Evolutionary conservation across 352 stramenopile species (phyloP), one percentile per base, ranked within the genome.

Genomic region (Globisporangium yorkense): DNA sequence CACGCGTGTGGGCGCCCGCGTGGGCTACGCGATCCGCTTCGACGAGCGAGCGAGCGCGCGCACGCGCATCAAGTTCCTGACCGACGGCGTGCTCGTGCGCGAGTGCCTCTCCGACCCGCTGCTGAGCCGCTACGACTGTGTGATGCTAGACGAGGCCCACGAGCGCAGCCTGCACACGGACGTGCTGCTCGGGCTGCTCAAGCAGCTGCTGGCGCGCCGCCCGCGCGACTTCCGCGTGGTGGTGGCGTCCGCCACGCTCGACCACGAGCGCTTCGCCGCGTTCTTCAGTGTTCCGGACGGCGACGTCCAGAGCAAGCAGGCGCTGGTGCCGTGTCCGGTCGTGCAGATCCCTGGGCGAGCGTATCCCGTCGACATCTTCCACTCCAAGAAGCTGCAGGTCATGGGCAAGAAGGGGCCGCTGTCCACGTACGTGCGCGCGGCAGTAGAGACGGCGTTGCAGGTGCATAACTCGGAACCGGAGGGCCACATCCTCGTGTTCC

Each of bases 11-110:
- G 75, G 73, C 44, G 58, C 54, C 0, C 71, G 55, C 20, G 82
- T 99, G 13, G 97, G 97, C 12, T 99, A 99, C 65, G 87, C 90
- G 29, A 98, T 99, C 68, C 89, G 98, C 27, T 99, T 99, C 65
- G 97, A 99, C 71, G 97, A 98, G 56, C 81, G 87, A 37, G 77
- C 72, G 45, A 74, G 67, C 18, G 43, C 59, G 6, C 35, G 71
- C 40, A 94, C 84, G 35, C 70, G 74, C 24, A 71, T 97, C 57
- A 96, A 96, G 68, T 94, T 92, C 61, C 59, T 93, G 45, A 93
- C 83, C 8, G 83, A 94, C 59, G 85, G 83, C 63, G 75, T 94
- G 49, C 65, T 94, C 31, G 76, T 94, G 54, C 80, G 80, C 43
- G 82, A 97, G 67, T 92, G 77, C 57, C 66, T 96, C 18, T 52